Base-by-base conservation (phyloP, 495 filamentous ascomycete species). In the Penicillium pulvis region DNA sequence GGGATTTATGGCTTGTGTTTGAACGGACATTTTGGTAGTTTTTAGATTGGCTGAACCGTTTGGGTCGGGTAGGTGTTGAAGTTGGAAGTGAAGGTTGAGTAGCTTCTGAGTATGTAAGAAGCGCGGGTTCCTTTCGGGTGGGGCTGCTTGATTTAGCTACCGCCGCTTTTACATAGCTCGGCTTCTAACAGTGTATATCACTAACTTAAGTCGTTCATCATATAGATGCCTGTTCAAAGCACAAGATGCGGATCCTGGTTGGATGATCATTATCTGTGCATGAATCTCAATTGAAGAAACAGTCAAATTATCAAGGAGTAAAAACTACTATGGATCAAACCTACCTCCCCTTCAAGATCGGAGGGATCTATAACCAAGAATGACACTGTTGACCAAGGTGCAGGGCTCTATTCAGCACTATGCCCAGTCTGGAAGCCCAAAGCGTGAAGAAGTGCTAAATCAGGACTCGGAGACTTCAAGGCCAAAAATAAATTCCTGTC, bases 1-100 rank as follows among this genome's bases (percentile, higher is more conserved):
- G 8, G 66, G 68, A 36, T 68, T 60, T 47, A 80, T 79, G 26
- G 78, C 70, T 26, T 62, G 56, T 28, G 68, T 58, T 72, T 75
- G 62, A 14, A 56, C 44, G 17, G 78, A 73, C 78, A 80, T 80
- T 53, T 57, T 64, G 55, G 24, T 35, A 7, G 23, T 36, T 36
- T 36, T 4, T 36, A 2, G 33, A 14, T 12, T 36, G 33, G 33
- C 7, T 36, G 6, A 14, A 36, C 3, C 9, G 6, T 36, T 36
- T 23, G 20, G 10, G 39, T 17, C 17, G 39, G 3, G 7, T 41
- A 12, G 1, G 39, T 41, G 39, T n/a, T 16, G 39, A 41, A n/a
- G 39, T 41, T 17, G 39, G n/a, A 14, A 17, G 14, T 12, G 4
- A n/a, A 17, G 14, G 39, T 14, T 41, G 14, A 41, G 33, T 1